Conservation (phyloP, 257 asterid species). For the Solanum ossicruentum region DNA sequence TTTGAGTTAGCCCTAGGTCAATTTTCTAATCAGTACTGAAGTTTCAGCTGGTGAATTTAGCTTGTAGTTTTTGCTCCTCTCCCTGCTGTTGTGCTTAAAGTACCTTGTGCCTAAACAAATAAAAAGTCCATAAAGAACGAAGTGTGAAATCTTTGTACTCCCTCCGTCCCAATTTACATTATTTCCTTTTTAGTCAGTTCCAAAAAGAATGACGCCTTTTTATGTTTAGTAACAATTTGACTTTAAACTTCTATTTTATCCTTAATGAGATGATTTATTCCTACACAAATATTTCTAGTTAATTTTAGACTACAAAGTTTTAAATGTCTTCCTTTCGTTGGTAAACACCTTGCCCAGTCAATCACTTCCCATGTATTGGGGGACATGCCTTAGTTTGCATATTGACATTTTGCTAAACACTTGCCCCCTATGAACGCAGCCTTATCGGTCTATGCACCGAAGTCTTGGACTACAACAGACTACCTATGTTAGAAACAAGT, state of each 20-base stretch:
- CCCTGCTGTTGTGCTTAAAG: neutral
- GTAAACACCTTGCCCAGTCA: neutral
- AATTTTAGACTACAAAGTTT: neutral
- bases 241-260: neutral
- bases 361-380: neutral
- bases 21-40: neutral
- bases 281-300: neutral
- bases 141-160: neutral
- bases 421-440: no score
- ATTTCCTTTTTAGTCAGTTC: neutral
- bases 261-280: neutral
- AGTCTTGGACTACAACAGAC: no score
- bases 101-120: neutral
- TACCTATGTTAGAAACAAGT: neutral
- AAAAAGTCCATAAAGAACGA: neutral
- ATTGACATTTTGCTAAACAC: neutral
- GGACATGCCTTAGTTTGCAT: neutral
- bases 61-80: neutral
- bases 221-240: neutral
- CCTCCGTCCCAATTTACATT: neutral
- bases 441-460: no score
- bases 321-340: neutral
- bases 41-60: neutral
- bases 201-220: neutral
- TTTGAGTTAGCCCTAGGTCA: neutral